Percentiles rank a stretch among this genome's conserved stretches.
Conservation (phyloP, 2,329 filamentous ascomycete genomes). For the Phialocephala subalpina region DNA sequence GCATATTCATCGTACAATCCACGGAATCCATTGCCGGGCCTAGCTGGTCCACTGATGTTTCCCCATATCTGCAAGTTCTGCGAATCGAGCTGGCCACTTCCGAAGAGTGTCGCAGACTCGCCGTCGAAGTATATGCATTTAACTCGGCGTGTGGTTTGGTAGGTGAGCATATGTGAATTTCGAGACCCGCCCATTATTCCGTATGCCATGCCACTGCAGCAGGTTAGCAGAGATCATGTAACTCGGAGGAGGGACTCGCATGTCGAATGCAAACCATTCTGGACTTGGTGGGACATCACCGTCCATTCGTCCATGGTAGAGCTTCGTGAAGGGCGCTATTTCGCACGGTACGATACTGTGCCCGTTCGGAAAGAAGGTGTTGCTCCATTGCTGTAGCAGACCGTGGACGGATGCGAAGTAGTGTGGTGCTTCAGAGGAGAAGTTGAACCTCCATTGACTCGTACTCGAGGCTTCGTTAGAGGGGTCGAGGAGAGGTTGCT, state of each 20-base stretch:
- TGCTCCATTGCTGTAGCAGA: slow-evolving; percentile 58
- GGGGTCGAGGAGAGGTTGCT: slow-evolving; percentile 22
- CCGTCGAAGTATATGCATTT: slow-evolving; percentile 59
- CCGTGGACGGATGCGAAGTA: slow-evolving; percentile 56
- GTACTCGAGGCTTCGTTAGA: neutral
- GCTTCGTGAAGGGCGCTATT: slow-evolving; percentile 54
- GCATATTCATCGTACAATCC: slow-evolving; percentile 55
- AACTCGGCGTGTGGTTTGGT: slow-evolving; percentile 53
- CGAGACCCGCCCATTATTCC: slow-evolving; percentile 56
- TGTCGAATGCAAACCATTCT: slow-evolving; percentile 61
- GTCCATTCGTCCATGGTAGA: slow-evolving; percentile 58
- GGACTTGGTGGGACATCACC: slow-evolving; percentile 52
- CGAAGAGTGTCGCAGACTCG: slow-evolving; percentile 56
- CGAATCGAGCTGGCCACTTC: slow-evolving; percentile 53
- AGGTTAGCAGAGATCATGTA: slow-evolving; percentile 18
- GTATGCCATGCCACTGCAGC: slow-evolving; percentile 57
- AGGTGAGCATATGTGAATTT: slow-evolving; percentile 56
- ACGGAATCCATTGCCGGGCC: slow-evolving; percentile 38
- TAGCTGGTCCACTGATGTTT: slow-evolving; percentile 49
- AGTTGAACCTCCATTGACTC: slow-evolving; percentile 50
- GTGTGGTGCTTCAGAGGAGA: slow-evolving; percentile 55
- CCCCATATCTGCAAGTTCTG: slow-evolving; percentile 60
- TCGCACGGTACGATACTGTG: slow-evolving; percentile 56
- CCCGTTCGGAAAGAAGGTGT: slow-evolving; percentile 59
- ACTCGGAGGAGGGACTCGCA: slow-evolving; percentile 39